Percentiles rank a stretch among this genome's conserved stretches.
Evolutionary conservation across 805 yeast species (phyloP).

Genomic region (Groenewaldozyma salmanticensis): DNA sequence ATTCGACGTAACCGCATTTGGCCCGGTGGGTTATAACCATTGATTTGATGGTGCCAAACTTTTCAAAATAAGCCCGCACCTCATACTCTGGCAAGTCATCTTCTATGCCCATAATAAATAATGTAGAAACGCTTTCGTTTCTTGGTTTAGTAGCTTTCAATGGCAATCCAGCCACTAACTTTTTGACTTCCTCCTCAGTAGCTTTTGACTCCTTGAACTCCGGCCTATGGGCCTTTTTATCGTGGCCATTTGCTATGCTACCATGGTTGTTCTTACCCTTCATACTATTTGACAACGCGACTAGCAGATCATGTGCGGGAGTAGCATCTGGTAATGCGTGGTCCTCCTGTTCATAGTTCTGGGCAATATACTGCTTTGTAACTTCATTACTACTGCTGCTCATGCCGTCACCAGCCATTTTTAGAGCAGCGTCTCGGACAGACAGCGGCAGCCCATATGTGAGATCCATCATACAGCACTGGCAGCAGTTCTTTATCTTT

Average conservation of each 20-base stretch:
- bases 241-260: neutral
- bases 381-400: conserved; percentile 31
- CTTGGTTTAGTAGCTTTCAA: conserved; percentile 43
- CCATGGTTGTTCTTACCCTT: conserved; percentile 19
- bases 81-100: conserved; percentile 56
- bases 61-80: conserved; percentile 41
- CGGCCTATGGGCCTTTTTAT: neutral
- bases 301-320: conserved; percentile 29
- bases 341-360: conserved; percentile 32
- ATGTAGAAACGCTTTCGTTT: conserved; percentile 38
- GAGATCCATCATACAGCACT: conserved; percentile 74
- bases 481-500: conserved; percentile 72
- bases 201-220: conserved; percentile 10
- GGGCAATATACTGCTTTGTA: conserved; percentile 47
- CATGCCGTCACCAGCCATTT: conserved; percentile 44
- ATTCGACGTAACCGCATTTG: conserved; percentile 55
- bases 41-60: conserved; percentile 39
- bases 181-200: conserved; percentile 36
- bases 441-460: conserved; percentile 72
- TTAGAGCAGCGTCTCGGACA: conserved; percentile 69
- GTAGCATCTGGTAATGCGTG: conserved; percentile 10
- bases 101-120: conserved; percentile 69
- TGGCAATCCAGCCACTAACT: conserved; percentile 53
- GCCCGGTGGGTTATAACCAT: conserved; percentile 48
- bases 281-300: conserved; percentile 34